phyloP scores from a whole-genome alignment of 805 yeast species.

The Lipomyces yamanashiensis region DNA sequence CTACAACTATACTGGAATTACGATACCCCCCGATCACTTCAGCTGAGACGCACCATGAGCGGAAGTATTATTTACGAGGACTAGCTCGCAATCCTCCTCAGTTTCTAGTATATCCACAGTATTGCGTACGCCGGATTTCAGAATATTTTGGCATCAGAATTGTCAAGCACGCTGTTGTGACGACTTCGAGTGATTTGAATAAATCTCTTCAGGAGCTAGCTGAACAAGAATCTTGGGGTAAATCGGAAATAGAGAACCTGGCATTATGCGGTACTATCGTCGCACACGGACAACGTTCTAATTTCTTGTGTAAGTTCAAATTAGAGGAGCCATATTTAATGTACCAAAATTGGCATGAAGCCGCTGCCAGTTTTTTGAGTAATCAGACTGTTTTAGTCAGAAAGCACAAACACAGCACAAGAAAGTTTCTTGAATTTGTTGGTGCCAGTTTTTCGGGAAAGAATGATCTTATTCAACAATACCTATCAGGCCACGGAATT shows the following conservation, averaged over 20 bases:
- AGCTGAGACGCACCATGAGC: no score
- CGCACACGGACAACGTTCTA: neutral
- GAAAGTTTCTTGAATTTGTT: constrained; percentile 71
- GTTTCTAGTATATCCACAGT: constrained; percentile 69
- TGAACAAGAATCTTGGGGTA: constrained; percentile 69
- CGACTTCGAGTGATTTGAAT: constrained; percentile 51
- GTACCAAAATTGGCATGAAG: constrained; percentile 89
- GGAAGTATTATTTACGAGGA: constrained; percentile 78
- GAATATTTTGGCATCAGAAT: constrained; percentile 64
- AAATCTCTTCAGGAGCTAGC: constrained; percentile 60
- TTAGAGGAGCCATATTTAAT: constrained; percentile 93
- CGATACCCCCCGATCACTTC: no score
- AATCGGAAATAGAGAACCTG: constrained; percentile 64
- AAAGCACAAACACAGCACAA: constrained; percentile 63
- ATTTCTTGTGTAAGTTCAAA: constrained; percentile 87
- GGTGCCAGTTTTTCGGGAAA: constrained; percentile 57
- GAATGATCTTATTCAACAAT: constrained; percentile 54
- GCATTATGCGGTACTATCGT: neutral
- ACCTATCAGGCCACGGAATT: constrained; percentile 66
- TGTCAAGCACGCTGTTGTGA: constrained; percentile 54
- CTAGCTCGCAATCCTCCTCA: constrained; percentile 67
- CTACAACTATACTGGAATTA: constrained; percentile 87
- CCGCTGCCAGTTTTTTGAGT: constrained; percentile 62
- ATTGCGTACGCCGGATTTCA: constrained; percentile 64
- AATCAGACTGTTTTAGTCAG: constrained; percentile 46